Conservation (phyloP, 768 basidiomycete species). For the Boletus barrowsii region DNA sequence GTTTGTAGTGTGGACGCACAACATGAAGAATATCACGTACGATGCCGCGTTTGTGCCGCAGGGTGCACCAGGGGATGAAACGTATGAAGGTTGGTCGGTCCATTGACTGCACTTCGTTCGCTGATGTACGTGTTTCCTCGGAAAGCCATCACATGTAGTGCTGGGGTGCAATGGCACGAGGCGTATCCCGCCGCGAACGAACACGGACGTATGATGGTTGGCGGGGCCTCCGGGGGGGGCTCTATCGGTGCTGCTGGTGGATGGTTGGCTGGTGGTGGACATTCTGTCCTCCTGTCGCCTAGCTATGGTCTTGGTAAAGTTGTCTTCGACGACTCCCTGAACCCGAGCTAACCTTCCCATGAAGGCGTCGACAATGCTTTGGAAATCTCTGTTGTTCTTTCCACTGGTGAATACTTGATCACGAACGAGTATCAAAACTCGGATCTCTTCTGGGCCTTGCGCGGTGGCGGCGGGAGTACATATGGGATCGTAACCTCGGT, state of each 20-base stretch:
- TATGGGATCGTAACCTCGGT: slow-evolving; percentile 47
- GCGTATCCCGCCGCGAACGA: slow-evolving; percentile 40
- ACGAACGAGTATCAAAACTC: slow-evolving; percentile 40
- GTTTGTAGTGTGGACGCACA: slow-evolving; percentile 43
- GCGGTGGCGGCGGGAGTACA: slow-evolving; percentile 51
- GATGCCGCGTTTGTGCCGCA: slow-evolving; percentile 30
- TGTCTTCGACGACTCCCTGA: not conserved
- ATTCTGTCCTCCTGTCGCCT: slow-evolving; percentile 37
- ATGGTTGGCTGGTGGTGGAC: slow-evolving; percentile 51
- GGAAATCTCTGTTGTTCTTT: slow-evolving; percentile 43
- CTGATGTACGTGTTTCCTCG: too few species aligned
- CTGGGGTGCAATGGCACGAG: slow-evolving; percentile 49
- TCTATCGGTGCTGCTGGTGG: slow-evolving; percentile 50
- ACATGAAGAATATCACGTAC: slow-evolving; percentile 40
- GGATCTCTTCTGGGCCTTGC: slow-evolving; percentile 55
- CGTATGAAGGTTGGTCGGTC: slow-evolving; percentile 25
- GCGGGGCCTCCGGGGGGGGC: slow-evolving; percentile 37
- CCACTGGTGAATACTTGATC: slow-evolving; percentile 38
- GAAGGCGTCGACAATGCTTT: slow-evolving; percentile 50
- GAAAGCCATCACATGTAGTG: slow-evolving; percentile 32
- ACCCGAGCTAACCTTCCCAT: not conserved
- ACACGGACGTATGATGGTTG: slow-evolving; percentile 41
- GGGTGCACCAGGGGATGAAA: slow-evolving; percentile 24
- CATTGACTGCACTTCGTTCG: not conserved
- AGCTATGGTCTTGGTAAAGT: slow-evolving; percentile 42